Conservation (phyloP, 1,139 yeast genomes). For the Candida pseudoviswanathii region DNA sequence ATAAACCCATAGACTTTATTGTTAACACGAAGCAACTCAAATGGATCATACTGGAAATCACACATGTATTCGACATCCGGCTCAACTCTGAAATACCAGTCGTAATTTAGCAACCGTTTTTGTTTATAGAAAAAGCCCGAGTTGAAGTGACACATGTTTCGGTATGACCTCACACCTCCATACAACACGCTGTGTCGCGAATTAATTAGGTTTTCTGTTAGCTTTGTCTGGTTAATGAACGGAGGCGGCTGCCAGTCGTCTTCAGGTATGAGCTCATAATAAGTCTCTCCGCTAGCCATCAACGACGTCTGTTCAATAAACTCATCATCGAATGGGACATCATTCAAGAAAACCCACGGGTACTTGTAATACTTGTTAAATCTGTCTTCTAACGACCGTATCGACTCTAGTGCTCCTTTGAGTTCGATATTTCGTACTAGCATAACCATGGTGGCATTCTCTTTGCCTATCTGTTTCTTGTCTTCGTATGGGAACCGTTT, state of each 20-base stretch:
- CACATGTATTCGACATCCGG: conserved; percentile 52
- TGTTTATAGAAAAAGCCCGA: conserved; percentile 49
- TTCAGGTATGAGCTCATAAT: conserved; percentile 44
- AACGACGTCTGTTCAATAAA: conserved; percentile 61
- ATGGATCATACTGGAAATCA: conserved; percentile 52
- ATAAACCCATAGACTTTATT: conserved; percentile 47
- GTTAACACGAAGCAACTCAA: conserved; percentile 34
- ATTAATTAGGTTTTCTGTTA: conserved; percentile 27
- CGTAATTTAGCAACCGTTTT: conserved; percentile 39
- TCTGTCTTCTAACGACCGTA: conserved; percentile 48
- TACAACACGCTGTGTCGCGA: conserved; percentile 36
- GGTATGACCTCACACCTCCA: conserved; percentile 42
- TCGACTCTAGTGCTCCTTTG: conserved; percentile 43
- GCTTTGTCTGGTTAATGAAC: conserved; percentile 33
- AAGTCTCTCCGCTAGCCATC: conserved; percentile 82
- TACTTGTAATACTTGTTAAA: conserved; percentile 48
- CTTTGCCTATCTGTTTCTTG: conserved; percentile 41
- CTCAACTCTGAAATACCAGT: conserved; percentile 50
- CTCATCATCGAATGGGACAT: conserved; percentile 43
- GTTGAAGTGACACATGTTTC: conserved; percentile 54
- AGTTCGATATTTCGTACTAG: conserved; percentile 46
- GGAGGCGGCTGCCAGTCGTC: conserved; percentile 48
- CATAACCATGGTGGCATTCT: conserved; percentile 55
- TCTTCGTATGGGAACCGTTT: conserved; percentile 30
- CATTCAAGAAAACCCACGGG: conserved; percentile 51